Percentiles rank a stretch among this genome's conserved stretches.
phyloP scores from a whole-genome alignment of 2,329 filamentous ascomycete species.

The Rasamsonia emersonii region DNA sequence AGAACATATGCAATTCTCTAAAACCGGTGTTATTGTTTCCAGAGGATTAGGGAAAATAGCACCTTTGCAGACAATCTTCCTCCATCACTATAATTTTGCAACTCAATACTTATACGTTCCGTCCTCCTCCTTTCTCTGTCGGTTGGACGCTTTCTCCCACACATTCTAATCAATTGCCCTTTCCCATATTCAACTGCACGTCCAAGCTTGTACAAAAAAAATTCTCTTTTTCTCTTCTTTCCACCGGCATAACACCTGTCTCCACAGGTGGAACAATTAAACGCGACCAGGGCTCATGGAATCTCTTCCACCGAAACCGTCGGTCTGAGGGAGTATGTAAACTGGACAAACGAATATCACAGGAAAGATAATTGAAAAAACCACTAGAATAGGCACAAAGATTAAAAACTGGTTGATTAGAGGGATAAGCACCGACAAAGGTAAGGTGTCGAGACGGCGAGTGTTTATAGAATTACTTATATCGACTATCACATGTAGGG shows the following conservation, averaged over 20 bases:
- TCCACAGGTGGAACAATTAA: no score
- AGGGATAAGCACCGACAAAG: slow-evolving; percentile 4
- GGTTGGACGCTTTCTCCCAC: no score
- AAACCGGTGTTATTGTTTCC: no score
- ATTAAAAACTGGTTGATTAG: slow-evolving; percentile 2
- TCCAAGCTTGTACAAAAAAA: slow-evolving; percentile 6
- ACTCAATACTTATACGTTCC: no score
- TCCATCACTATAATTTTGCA: no score
- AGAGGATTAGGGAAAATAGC: no score
- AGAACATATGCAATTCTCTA: no score
- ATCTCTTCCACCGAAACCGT: no score
- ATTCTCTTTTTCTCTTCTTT: not conserved
- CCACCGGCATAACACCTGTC: not conserved
- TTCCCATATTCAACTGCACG: slow-evolving; percentile 4
- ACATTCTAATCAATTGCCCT: no score
- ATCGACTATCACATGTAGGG: not conserved
- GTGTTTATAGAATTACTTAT: slow-evolving; percentile 5
- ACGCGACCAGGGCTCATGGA: no score
- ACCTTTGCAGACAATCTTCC: no score
- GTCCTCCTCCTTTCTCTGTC: not conserved
- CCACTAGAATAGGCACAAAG: slow-evolving; percentile 4
- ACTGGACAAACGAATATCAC: slow-evolving; percentile 9
- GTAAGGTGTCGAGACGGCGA: slow-evolving; percentile 1
- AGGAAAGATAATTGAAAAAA: slow-evolving; percentile 6
- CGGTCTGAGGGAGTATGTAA: slow-evolving; percentile 6